Base-by-base conservation (phyloP, 2,329 filamentous ascomycete genomes). In the Arthrobotrys iridis region DNA sequence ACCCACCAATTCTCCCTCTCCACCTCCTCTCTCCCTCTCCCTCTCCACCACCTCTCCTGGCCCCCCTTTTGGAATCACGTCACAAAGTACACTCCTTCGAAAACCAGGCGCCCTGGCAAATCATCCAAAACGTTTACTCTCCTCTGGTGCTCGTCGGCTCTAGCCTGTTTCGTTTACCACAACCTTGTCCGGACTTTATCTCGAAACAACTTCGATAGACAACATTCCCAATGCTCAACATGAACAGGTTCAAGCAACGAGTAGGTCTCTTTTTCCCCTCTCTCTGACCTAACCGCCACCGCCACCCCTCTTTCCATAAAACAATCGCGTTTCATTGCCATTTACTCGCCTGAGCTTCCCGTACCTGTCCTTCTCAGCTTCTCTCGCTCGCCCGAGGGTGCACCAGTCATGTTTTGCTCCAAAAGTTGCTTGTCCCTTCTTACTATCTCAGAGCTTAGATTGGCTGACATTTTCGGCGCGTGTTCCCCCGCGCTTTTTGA, bases 391-490 rank as follows among this genome's bases (percentile, higher is more conserved):
- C n/a, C n/a, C 35, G 22, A 59, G 15, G 13, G 40, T 30, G 62
- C 43, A 63, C 63, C 28, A 15, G 40, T 62, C 35, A 28, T 26
- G 43, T 50, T 43, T 11, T 46, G n/a, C 24, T 50, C 55, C n/a
- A n/a, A n/a, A n/a, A 59, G 70, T 28, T 58, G 43, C 13, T 50
- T 65, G 41, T 58, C 2, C 46, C 55, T 22, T 55, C n/a, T n/a
- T n/a, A n/a, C n/a, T 75, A 63, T 75, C 46, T 75, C 71, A 75
- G 71, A 75, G 57, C 63, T 75, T 67, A 48, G 58, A 55, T 46
- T 24, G 62, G 48, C 71, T 74, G 43, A 74, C 70, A n/a, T 68
- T 40, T 62, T 45, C 45, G 50, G 62, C 71, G 71, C 57, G 71
- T 68, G 52, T 68, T 62, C 55, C 57, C 43, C 62, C 41, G 28